Conservation (phyloP, 2,329 filamentous ascomycete species). For the Plectosphaerella sp. region DNA sequence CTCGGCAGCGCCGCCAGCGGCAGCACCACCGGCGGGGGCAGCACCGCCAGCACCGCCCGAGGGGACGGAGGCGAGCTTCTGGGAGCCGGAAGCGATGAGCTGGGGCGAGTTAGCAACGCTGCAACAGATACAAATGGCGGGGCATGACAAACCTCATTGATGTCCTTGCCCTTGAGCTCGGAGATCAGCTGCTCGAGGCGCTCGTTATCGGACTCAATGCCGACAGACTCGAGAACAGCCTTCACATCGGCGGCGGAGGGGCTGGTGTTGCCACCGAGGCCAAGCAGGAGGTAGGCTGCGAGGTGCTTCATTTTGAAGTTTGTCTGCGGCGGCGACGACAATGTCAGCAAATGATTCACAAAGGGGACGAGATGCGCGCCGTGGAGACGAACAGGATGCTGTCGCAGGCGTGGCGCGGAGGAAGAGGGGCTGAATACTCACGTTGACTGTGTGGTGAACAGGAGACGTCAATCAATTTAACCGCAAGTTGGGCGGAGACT, state of each 20-base stretch:
- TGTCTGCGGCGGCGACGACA: conserved; percentile 16
- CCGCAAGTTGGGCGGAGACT: conserved; percentile 98
- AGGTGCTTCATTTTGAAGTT: conserved; percentile 95
- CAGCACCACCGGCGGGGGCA: conserved; percentile 61
- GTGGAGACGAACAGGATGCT: background rate
- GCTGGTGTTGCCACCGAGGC: conserved; percentile 85
- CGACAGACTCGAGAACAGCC: conserved; percentile 84
- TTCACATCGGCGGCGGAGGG: conserved; percentile 86
- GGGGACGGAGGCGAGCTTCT: conserved; percentile 97
- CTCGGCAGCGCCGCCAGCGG: conserved; percentile 61
- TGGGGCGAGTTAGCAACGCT: conserved; percentile 29
- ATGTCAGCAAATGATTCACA: conserved; percentile 7
- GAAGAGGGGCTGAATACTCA: conserved; percentile 24
- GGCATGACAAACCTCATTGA: conserved; percentile 71
- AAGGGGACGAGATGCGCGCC: background rate
- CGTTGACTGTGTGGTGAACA: conserved; percentile 53
- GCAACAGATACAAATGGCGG: background rate
- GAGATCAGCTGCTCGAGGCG: conserved; percentile 82
- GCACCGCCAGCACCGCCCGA: conserved; percentile 80
- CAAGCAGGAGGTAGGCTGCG: conserved; percentile 97
- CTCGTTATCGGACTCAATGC: conserved; percentile 87
- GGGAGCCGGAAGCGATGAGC: conserved; percentile 85
- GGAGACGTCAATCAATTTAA: conserved; percentile 99
- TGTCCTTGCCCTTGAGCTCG: conserved; percentile 88
- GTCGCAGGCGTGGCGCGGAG: background rate